Evolutionary conservation across 805 yeast genomes (phyloP).

Genomic region (Candida peoriensis): DNA sequence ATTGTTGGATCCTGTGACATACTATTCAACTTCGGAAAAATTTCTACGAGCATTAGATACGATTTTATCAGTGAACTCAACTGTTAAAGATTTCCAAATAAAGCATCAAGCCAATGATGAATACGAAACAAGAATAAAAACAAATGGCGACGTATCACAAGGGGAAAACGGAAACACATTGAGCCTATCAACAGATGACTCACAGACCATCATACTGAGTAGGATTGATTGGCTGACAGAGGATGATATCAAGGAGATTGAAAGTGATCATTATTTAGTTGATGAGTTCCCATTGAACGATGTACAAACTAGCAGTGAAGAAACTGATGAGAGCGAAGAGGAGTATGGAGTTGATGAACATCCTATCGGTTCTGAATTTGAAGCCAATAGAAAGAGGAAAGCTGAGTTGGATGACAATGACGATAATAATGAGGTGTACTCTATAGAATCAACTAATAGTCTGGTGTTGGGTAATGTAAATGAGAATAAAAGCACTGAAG

Average conservation of each 20-base stretch:
- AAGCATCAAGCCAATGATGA: too few species aligned
- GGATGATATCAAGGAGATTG: slow-evolving; percentile 16
- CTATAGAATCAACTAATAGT: neutral
- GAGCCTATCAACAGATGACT: slow-evolving; percentile 12
- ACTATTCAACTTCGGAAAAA: slow-evolving; percentile 34
- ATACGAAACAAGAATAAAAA: neutral
- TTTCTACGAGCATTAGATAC: slow-evolving; percentile 38
- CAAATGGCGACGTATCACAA: neutral
- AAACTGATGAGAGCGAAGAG: slow-evolving; percentile 1
- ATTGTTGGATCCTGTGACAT: slow-evolving; percentile 37
- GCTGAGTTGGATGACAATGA: neutral
- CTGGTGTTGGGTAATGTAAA: too few species aligned
- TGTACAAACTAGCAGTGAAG: slow-evolving; percentile 3
- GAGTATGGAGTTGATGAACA: slow-evolving; percentile 4
- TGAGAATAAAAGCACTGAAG: too few species aligned
- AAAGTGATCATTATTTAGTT: slow-evolving; percentile 14
- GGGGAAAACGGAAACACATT: slow-evolving; percentile 1
- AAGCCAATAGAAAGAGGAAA: slow-evolving; percentile 10
- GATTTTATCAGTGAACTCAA: slow-evolving; percentile 16
- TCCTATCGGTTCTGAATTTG: neutral
- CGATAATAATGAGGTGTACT: neutral
- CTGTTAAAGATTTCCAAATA: slow-evolving; percentile 10
- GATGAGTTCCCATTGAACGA: slow-evolving; percentile 1
- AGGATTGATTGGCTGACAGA: slow-evolving; percentile 25
- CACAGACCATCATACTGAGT: slow-evolving; percentile 17